phyloP scores from a whole-genome alignment of 208 protist genomes.

The Leishmania aethiopica region DNA sequence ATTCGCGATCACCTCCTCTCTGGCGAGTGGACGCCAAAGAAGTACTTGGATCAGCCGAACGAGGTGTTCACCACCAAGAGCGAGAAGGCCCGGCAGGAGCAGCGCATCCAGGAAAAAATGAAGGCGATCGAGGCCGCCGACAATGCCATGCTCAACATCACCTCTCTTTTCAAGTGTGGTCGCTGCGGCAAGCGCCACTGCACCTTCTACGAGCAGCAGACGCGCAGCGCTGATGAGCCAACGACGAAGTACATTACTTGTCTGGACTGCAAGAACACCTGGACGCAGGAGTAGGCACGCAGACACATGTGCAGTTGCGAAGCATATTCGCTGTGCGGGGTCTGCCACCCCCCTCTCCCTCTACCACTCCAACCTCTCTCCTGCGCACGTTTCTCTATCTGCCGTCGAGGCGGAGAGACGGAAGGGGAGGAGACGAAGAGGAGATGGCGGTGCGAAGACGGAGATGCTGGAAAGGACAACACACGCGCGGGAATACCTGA shows the following conservation, averaged over 20 bases:
- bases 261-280: constrained; percentile 88
- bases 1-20: constrained; percentile 94
- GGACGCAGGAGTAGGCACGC: constrained; percentile 76
- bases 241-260: constrained; percentile 97
- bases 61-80: constrained; percentile 95
- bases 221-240: constrained; percentile 97
- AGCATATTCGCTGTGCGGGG: too few species aligned
- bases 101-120: constrained; percentile 85
- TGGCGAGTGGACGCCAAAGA: constrained; percentile 76
- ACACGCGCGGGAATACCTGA: not conserved
- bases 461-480: not conserved
- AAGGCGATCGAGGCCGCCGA: constrained; percentile 81
- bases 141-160: constrained; percentile 49
- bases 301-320: not conserved
- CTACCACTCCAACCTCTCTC: not conserved
- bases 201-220: constrained; percentile 96
- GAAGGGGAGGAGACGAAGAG: not conserved
- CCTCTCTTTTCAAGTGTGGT: constrained; percentile 76
- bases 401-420: not conserved
- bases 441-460: not conserved
- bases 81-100: constrained; percentile 88
- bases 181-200: constrained; percentile 84
- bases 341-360: not conserved
- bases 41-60: constrained; percentile 89
- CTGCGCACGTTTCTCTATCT: not conserved